Conservation (phyloP, 202 grass and related monocot genomes). For the Elaeis oleifera region DNA sequence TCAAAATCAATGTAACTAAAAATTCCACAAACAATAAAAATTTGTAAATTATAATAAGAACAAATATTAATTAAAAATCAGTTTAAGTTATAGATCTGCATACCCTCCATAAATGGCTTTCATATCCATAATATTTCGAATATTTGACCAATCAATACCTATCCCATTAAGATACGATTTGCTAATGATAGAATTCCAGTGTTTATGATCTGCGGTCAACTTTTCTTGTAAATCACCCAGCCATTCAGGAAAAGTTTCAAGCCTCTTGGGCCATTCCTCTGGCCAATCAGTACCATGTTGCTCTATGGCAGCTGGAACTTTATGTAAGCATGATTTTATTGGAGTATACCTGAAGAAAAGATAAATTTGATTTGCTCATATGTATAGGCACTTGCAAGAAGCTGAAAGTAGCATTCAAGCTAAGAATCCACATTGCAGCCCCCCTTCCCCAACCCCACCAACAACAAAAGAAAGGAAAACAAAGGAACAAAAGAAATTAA, state of each 20-base stretch:
- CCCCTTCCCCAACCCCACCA: too few species aligned
- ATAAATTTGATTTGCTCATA: too few species aligned
- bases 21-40: too few species aligned
- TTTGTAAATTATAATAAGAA: too few species aligned
- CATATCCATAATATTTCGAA: conserved; percentile 88
- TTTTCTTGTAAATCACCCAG: conserved; percentile 60
- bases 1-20: too few species aligned
- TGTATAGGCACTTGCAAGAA: not conserved
- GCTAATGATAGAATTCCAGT: conserved; percentile 75
- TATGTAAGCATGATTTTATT: conserved; percentile 79
- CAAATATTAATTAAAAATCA: conserved; percentile 7
- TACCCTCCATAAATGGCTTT: conserved; percentile 90
- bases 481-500: too few species aligned
- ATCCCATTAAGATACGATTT: conserved; percentile 88
- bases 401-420: conserved; percentile 5
- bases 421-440: too few species aligned
- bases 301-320: conserved; percentile 77
- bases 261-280: conserved; percentile 89
- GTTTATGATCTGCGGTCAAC: conserved; percentile 50
- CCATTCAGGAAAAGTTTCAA: conserved; percentile 74
- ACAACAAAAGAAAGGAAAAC: not conserved
- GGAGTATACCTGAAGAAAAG: conserved; percentile 50
- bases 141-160: conserved; percentile 83
- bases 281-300: conserved; percentile 94
- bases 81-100: not conserved